These are phyloP conservation scores for Symbiodinium natans DNA, from an alignment of 73 alveolate genomes.

Conservation along the genomic window DNA sequence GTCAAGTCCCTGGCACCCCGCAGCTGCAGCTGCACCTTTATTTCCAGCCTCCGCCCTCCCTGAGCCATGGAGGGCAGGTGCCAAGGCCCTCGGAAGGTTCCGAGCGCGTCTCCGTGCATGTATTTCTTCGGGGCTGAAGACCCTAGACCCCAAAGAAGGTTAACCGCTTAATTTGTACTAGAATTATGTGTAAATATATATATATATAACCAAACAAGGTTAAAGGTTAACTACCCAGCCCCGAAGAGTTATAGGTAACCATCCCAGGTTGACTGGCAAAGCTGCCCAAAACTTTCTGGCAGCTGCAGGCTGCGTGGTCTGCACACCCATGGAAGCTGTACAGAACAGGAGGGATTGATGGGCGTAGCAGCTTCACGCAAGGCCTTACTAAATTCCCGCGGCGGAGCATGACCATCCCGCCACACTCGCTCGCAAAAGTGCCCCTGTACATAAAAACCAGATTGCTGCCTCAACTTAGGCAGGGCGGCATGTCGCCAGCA, in stretches of 20 bases:
- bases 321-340: neutral
- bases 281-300: neutral
- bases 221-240: no score
- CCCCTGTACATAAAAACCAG: neutral
- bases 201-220: neutral
- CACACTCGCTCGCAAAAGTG: neutral
- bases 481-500: neutral
- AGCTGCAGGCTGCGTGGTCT: neutral
- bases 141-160: no score
- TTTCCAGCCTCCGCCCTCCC: slow-evolving; percentile 22
- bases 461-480: neutral
- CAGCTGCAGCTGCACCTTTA: no score
- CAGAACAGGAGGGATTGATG: neutral
- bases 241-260: no score
- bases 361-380: neutral
- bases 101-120: no score
- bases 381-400: neutral
- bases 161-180: no score
- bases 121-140: no score
- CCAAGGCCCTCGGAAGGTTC: neutral
- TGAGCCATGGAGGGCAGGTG: slow-evolving; percentile 2
- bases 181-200: no score
- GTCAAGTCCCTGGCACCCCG: neutral
- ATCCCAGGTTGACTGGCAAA: neutral
- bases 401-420: neutral